Percentiles rank a stretch among this genome's conserved stretches.
phyloP scores from a whole-genome alignment of 495 filamentous ascomycete species.

The Corynascus novoguineensis region DNA sequence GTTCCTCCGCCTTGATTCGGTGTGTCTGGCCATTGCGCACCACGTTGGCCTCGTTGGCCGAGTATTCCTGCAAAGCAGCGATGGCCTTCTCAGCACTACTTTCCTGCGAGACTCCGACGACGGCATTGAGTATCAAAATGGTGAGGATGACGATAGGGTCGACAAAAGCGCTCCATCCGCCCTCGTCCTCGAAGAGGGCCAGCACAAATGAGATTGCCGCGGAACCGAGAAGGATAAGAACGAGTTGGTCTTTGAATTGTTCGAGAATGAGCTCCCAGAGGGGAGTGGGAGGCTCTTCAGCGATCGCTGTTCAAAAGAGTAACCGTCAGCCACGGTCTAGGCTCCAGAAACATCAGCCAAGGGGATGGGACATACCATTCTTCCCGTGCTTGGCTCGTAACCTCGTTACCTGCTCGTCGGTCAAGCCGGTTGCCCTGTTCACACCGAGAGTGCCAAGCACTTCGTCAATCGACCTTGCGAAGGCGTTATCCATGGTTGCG shows the following conservation, averaged over 20 bases:
- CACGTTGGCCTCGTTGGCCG: slow-evolving; percentile 94
- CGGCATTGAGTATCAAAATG: slow-evolving; percentile 91
- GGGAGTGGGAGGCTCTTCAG: slow-evolving; percentile 95
- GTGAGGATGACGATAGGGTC: slow-evolving; percentile 96
- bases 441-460: slow-evolving; percentile 69
- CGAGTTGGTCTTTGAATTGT: slow-evolving; percentile 98
- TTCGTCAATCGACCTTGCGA: slow-evolving; percentile 59
- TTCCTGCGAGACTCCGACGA: slow-evolving; percentile 98
- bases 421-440: slow-evolving; percentile 60
- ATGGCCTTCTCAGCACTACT: slow-evolving; percentile 98
- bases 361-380: slow-evolving; percentile 61
- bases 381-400: slow-evolving; percentile 66
- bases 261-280: slow-evolving; percentile 94
- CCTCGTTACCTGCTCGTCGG: slow-evolving; percentile 58
- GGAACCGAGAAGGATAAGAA: slow-evolving; percentile 89
- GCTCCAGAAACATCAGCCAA: not conserved
- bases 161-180: slow-evolving; percentile 97
- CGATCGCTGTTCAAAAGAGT: slow-evolving; percentile 59
- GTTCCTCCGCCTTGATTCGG: slow-evolving; percentile 83
- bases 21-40: slow-evolving; percentile 69
- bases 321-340: slow-evolving; percentile 5
- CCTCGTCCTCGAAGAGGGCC: slow-evolving; percentile 87
- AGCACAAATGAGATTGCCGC: slow-evolving; percentile 92
- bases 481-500: slow-evolving; percentile 71
- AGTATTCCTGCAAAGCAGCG: slow-evolving; percentile 97